These are phyloP conservation scores for slime mould (Dictyostelium discoideum) DNA, from an alignment of 78 protist genomes.

Conservation along the genomic window dicty_2.7 NC_007091.3:2380501-2381000, in stretches of 20 bases:
- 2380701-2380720: neutral
- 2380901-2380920: constrained; percentile 26
- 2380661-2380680: neutral
- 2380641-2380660: neutral
- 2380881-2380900: constrained; percentile 63
- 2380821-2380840: neutral
- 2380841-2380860: constrained; percentile 49
- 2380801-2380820: neutral
- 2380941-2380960: neutral
- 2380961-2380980: neutral
- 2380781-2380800: constrained; percentile 15
- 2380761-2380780: constrained; percentile 13
- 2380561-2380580: neutral
- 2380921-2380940: neutral
- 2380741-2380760: constrained; percentile 21
- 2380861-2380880: constrained; percentile 31
- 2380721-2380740: constrained; percentile 16
- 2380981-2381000: neutral
- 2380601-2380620: neutral
- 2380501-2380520: no score
- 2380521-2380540: no score
- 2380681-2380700: neutral
- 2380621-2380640: neutral
- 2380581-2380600: neutral
- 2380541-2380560: neutral